Evolutionary conservation across 192 early-diverging fungal species (phyloP), one percentile per base, ranked within the genome.

Genomic region (Linnemannia exigua): DNA sequence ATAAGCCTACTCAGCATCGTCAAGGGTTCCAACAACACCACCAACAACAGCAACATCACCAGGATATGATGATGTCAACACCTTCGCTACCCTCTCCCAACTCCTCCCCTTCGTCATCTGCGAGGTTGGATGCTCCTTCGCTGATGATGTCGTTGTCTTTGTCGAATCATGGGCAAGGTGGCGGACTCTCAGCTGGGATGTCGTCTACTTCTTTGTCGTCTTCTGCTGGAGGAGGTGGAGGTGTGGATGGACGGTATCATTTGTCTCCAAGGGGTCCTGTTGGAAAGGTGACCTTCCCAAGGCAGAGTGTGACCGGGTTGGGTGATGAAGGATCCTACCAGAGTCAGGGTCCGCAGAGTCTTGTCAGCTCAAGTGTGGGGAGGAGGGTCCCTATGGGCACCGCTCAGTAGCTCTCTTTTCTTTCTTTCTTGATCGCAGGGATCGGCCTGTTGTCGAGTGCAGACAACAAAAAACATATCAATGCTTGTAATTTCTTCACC

Each of bases 61-160:
- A 76, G 46, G 81, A 83, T 22, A 83, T 83, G 81, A 77, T 77
- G 81, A 83, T 83, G 81, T 77, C 76, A 0, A 83, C 58, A 1
- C 81, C 81, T 15, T 37, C 76, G 7, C 70, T 83, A 72, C 75
- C 81, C 0, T 83, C 81, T 7, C 81, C 81, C n/a, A 83, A 75
- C 31, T 83, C 81, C 0, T 83, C 81, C 2, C 81, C 81, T 6
- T 83, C 81, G 11, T 83, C 81, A 3, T 77, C 75, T 12, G 72
- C 81, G 20, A 76, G 81, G 31, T n/a, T 83, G 20, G 81, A 83
- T 25, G 81, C 58, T 14, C 81, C 70, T 4, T 83, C 81, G 9
- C 9, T 74, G 36, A 70, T 68, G 14, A 63, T 63, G 58, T 63
- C 58, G 9, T 31, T 63, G 58, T 83, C 58, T 2, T 31, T 63